Conservation (phyloP, 257 asterid genomes). For the Orobanche coerulescens region DNA sequence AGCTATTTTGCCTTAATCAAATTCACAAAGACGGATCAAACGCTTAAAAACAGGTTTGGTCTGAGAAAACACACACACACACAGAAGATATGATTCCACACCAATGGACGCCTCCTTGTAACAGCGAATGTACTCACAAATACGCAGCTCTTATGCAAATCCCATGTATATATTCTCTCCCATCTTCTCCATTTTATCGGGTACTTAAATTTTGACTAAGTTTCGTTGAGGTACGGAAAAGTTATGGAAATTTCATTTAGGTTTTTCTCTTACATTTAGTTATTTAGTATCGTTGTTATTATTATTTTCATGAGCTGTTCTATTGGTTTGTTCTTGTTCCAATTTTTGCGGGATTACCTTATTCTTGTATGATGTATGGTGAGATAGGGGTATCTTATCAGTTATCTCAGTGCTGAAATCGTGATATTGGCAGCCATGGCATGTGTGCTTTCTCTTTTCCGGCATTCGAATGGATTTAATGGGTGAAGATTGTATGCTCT, state of each 20-base stretch:
- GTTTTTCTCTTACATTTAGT: background rate
- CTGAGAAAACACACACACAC: background rate
- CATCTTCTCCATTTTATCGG: background rate
- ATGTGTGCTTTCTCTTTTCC: background rate
- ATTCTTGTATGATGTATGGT: background rate
- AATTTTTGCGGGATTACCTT: background rate
- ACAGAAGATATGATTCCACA: slow-evolving; percentile 37
- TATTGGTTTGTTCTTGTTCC: background rate
- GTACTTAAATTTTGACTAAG: background rate
- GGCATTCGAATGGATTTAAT: background rate
- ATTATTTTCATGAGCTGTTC: background rate
- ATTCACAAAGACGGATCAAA: too few species aligned
- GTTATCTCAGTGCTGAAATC: background rate
- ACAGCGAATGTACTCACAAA: slow-evolving; percentile 58
- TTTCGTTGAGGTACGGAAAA: background rate
- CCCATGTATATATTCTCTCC: slow-evolving; percentile 37
- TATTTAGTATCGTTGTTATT: background rate
- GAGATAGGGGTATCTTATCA: too few species aligned
- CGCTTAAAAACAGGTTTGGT: background rate
- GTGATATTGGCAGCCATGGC: background rate
- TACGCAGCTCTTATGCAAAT: slow-evolving; percentile 66
- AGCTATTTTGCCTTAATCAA: too few species aligned
- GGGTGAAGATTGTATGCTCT: background rate
- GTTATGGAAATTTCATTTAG: background rate
- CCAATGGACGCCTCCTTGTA: slow-evolving; percentile 68